phyloP scores from a whole-genome alignment of 345 rosid species.

The Aquilaria malaccensis region DNA sequence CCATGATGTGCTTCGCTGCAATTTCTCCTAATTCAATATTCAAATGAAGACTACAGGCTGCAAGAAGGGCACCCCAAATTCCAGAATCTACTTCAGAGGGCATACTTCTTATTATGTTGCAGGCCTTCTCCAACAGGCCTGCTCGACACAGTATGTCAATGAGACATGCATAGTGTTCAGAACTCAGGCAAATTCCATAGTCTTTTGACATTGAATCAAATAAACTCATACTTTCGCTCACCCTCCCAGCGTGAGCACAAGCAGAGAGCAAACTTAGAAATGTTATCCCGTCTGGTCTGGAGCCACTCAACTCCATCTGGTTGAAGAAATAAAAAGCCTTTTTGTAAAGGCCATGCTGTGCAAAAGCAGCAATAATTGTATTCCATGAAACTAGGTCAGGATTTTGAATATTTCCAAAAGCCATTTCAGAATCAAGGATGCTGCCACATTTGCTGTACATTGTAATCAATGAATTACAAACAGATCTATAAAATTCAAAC shows the following conservation, averaged over 20 bases:
- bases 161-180: conserved; percentile 27
- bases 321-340: conserved; percentile 17
- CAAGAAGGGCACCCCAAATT: conserved; percentile 24
- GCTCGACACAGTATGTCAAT: conserved; percentile 27
- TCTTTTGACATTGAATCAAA: conserved; percentile 19
- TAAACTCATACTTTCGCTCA: conserved; percentile 14
- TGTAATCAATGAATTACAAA: conserved; percentile 23
- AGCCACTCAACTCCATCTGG: conserved; percentile 13
- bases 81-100: conserved; percentile 18
- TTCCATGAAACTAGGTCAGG: conserved; percentile 26
- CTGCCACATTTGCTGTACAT: conserved; percentile 26
- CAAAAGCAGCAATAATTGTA: conserved; percentile 19
- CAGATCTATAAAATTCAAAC: conserved; percentile 15
- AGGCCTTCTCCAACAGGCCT: conserved; percentile 27
- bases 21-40: conserved; percentile 25
- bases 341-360: conserved; percentile 23
- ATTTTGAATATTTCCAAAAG: conserved; percentile 16
- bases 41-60: conserved; percentile 20
- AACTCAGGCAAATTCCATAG: conserved; percentile 14
- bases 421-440: conserved; percentile 25
- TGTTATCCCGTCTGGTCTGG: conserved; percentile 26
- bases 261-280: conserved; percentile 29
- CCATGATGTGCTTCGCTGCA: conserved; percentile 20
- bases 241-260: conserved; percentile 24
- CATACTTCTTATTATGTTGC: conserved; percentile 16